Evolutionary conservation across 192 early-diverging fungal genomes (phyloP).

Genomic region (Piromyces finnis): DNA sequence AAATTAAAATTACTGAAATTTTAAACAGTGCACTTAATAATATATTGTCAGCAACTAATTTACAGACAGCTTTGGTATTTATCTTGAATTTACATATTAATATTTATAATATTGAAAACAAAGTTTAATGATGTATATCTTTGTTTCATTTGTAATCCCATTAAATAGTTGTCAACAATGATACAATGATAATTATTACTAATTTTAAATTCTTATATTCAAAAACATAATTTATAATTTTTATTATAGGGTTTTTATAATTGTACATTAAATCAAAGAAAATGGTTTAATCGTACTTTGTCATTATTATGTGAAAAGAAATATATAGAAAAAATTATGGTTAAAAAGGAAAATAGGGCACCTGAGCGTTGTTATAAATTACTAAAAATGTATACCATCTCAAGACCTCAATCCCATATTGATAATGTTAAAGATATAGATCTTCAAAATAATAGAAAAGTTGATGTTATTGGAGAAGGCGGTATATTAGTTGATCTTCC

Average conservation of each 20-base stretch:
- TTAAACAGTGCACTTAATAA: neutral
- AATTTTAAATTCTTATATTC: too few species aligned
- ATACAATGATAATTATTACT: too few species aligned
- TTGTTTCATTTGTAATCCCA: too few species aligned
- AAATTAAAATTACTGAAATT: neutral
- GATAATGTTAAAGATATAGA: neutral
- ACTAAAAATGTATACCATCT: neutral
- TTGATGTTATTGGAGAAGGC: constrained; percentile 16
- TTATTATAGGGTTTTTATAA: neutral
- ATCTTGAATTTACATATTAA: neutral
- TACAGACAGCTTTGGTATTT: neutral
- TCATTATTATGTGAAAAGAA: neutral
- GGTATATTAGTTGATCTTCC: constrained; percentile 32
- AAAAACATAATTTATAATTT: too few species aligned
- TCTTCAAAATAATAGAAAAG: constrained; percentile 5
- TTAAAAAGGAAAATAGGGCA: neutral
- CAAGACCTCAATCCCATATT: neutral
- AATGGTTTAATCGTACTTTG: neutral
- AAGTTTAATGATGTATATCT: too few species aligned
- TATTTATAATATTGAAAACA: too few species aligned
- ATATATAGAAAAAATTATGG: neutral
- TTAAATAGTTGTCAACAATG: too few species aligned
- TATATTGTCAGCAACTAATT: neutral
- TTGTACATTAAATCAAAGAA: neutral
- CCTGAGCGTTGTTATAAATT: neutral